Percentiles rank a stretch among this genome's conserved stretches.
These are phyloP conservation scores for Aspergillus unguis DNA, from an alignment of 2,329 filamentous ascomycete species.

Conservation along the genomic window DNA sequence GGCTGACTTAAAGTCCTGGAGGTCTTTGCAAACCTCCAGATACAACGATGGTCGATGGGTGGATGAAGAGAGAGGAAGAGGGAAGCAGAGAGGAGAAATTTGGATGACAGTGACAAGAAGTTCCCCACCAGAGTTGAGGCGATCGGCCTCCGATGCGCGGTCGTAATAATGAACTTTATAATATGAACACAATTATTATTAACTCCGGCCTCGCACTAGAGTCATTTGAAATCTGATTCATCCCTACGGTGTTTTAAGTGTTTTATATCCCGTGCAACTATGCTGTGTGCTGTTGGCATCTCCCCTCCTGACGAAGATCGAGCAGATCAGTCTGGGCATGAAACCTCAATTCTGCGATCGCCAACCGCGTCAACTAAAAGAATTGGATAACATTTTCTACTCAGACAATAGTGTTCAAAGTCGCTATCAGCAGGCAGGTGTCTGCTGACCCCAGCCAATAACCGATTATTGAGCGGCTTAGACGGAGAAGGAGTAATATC, in stretches of 20 bases:
- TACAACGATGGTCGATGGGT: constrained; percentile 3
- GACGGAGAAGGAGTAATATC: too few relatives aligned
- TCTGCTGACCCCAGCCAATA: too few relatives aligned
- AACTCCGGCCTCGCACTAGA: background rate
- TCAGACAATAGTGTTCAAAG: too few relatives aligned
- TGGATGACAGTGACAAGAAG: constrained; percentile 11
- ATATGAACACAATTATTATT: too few relatives aligned
- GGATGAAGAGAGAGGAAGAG: constrained; percentile 1
- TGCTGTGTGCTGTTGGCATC: background rate
- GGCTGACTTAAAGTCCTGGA: background rate
- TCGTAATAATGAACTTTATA: background rate
- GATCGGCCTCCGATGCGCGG: constrained; percentile 22
- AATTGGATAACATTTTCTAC: too few relatives aligned
- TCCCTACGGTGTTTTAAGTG: background rate
- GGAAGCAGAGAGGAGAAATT: constrained; percentile 14
- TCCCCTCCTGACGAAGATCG: constrained; percentile 2
- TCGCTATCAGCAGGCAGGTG: too few relatives aligned
- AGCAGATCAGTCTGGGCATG: constrained; percentile 11
- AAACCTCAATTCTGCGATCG: constrained; percentile 9
- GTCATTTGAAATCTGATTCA: too few relatives aligned
- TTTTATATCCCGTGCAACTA: background rate
- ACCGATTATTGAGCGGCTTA: too few relatives aligned
- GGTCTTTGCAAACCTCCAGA: constrained; percentile 7
- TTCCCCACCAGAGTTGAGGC: constrained; percentile 27
- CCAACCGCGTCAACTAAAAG: constrained; percentile 9